Evolutionary conservation across 805 yeast species (phyloP), one percentile per base, ranked within the genome.

Genomic region (Spathaspora sp.): DNA sequence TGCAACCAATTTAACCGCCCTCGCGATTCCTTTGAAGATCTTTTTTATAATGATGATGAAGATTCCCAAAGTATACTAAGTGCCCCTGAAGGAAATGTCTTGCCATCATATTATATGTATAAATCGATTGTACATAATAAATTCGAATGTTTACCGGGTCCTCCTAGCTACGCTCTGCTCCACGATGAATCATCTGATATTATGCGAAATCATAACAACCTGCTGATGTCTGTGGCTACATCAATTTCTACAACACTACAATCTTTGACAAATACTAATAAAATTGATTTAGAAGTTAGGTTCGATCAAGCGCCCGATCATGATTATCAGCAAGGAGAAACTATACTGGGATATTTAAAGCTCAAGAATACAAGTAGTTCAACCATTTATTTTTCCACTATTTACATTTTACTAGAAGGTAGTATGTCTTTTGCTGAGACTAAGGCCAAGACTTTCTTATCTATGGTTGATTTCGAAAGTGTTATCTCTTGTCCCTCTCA

Each of bases 61-160:
- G 44, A 42, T 42, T 8, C n/a, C 18, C n/a, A 42, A 19, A 42
- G 44, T 42, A 42, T 42, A 7, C 14, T 42, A 11, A 19, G 17
- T 35, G 14, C 35, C 12, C 29, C 44, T 17, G 26, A 43, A 20
- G 42, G 50, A 23, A 46, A 23, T 20, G 29, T 52, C 5, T 39
- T 52, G 14, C 55, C 55, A 23, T 52, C 55, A 17, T 52, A 52
- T 23, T 47, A 52, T 40, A 52, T 52, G 55, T 46, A 49, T 48
- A 47, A 47, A 29, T 47, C 50, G 11, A 42, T 51, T 10, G 11
- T 47, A 10, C 19, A 46, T 28, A 23, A 31, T 2, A 52, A 47
- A 26, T 20, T 50, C 43, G 14, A 35, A 14, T 14, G 18, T 16
- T 19, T 20, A 31, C 44, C 44, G n/a, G 47, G 16, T 31, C 51